A percentile compares a stretch with the other conserved stretches of the same genome.
Conservation (phyloP, 495 filamentous ascomycete genomes). For the Hypoxylon trugodes region DNA sequence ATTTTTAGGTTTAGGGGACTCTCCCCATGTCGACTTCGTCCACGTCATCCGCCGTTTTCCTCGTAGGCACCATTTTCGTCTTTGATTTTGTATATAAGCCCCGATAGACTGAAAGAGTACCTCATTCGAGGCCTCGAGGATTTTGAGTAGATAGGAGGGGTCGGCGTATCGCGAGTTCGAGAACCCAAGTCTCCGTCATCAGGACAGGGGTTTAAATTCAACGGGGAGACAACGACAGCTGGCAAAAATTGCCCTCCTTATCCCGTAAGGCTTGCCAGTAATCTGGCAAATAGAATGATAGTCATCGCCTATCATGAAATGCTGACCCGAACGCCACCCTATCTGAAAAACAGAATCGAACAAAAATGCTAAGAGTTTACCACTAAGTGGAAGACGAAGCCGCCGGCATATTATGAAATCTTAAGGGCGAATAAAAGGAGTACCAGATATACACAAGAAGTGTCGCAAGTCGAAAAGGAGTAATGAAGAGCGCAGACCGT, state of each 20-base stretch:
- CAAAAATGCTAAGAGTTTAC: conserved; percentile 37
- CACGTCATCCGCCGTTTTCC: conserved; percentile 21
- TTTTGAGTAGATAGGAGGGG: not conserved
- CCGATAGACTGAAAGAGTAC: not conserved
- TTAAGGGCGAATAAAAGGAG: conserved; percentile 30
- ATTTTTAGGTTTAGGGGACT: conserved; percentile 9
- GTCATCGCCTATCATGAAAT: conserved; percentile 33
- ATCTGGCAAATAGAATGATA: conserved; percentile 2
- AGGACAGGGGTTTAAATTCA: not conserved
- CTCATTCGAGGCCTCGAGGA: not conserved
- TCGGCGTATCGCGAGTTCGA: not conserved
- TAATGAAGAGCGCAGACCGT: not conserved
- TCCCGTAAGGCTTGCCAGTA: conserved; percentile 12
- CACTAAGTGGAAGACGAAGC: conserved; percentile 17
- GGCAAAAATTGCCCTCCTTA: not conserved
- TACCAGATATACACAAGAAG: conserved; percentile 40
- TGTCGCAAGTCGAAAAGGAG: conserved; percentile 12
- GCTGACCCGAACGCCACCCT: conserved; percentile 40
- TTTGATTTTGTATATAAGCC: conserved; percentile 35
- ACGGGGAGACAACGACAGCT: not conserved
- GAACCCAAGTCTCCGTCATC: not conserved
- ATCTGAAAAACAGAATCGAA: conserved; percentile 25
- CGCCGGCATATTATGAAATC: conserved; percentile 43
- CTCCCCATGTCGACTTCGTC: conserved; percentile 19
- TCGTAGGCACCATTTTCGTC: conserved; percentile 16